These are phyloP conservation scores for Chlamydomonas sp. DNA, from an alignment of 139 green algal species.

Conservation along the genomic window DNA sequence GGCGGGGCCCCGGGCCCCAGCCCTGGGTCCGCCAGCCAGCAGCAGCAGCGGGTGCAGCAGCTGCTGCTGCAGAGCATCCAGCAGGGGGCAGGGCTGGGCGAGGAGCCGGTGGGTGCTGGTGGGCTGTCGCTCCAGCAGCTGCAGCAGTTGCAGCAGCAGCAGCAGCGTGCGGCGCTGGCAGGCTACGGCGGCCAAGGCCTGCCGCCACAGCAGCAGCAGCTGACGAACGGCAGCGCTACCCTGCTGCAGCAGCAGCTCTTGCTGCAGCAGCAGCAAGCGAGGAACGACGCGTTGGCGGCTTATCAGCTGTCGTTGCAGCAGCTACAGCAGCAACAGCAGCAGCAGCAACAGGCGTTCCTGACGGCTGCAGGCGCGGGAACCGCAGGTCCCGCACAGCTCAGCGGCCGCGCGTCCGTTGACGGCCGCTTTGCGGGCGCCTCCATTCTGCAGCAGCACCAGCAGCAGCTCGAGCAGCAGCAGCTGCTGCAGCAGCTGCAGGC, in stretches of 20 bases:
- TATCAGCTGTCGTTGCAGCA: slow-evolving; percentile 10
- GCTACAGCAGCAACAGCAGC: background rate
- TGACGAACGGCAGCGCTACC: background rate
- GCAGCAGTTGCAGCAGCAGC: background rate
- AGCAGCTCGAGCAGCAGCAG: background rate
- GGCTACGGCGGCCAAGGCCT: background rate
- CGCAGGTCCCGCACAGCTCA: no score
- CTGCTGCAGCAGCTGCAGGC: background rate
- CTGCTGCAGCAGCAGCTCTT: background rate
- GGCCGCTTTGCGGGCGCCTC: background rate
- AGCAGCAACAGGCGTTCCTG: background rate
- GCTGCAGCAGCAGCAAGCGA: background rate
- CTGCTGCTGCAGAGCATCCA: background rate
- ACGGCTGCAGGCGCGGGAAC: no score
- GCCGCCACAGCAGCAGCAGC: background rate
- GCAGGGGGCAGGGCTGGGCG: no score
- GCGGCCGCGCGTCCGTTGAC: no score
- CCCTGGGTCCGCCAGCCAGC: background rate
- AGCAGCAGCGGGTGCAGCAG: slow-evolving; percentile 18
- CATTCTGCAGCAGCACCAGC: no score
- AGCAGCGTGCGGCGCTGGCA: background rate
- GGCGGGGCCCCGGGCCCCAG: background rate
- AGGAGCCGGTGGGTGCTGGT: no score
- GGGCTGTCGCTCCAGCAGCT: no score
- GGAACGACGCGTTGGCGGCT: no score